Conservation (phyloP, 106 monocot genomes). For the Apostasia shenzhenica region DNA sequence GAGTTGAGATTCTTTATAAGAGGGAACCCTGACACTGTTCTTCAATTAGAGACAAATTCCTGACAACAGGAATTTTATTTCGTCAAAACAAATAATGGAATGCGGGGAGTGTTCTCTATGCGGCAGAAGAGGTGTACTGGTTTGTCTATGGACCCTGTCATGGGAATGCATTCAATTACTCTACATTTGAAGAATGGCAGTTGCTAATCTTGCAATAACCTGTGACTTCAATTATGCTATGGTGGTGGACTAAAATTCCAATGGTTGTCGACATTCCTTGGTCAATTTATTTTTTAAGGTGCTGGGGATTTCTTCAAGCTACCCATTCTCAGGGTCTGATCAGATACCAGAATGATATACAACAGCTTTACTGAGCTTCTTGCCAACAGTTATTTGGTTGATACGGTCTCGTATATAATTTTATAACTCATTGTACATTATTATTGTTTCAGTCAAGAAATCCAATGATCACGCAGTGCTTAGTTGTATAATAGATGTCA, state of each 20-base stretch:
- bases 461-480: background rate
- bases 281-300: background rate
- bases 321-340: background rate
- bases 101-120: no score
- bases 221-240: no score
- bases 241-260: background rate
- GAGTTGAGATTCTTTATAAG: constrained; percentile 63
- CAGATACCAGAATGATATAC: background rate
- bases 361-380: background rate
- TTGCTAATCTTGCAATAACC: background rate
- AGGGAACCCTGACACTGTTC: constrained; percentile 47
- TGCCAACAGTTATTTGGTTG: no score
- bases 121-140: background rate
- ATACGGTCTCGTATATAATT: no score
- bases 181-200: background rate
- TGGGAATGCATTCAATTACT: background rate
- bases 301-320: background rate
- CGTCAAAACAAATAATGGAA: no score
- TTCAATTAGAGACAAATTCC: constrained; percentile 37
- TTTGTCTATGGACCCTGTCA: background rate
- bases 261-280: background rate
- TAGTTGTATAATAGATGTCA: background rate
- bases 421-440: background rate
- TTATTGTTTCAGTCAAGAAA: background rate
- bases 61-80: constrained; percentile 8